Evolutionary conservation across 2,329 filamentous ascomycete genomes (phyloP), one percentile per base, ranked within the genome.

Genomic region (Didymella pomorum): DNA sequence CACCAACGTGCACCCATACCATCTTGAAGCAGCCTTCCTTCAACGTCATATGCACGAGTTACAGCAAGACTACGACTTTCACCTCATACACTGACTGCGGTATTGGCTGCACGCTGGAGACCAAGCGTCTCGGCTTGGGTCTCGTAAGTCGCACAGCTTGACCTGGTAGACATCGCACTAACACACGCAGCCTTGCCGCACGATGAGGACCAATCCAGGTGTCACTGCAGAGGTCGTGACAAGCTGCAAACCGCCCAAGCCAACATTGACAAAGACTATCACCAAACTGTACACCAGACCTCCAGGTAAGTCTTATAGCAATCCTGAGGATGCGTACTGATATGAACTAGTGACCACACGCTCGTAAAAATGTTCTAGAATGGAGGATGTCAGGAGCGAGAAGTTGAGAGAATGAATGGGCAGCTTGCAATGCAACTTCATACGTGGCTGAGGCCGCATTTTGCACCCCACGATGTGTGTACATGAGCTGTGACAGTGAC

Each of bases 31-130:
- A 44, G n/a, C 71, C 71, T 1, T 60, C 65, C 0, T 52, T 68
- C 20, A 49, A 56, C 6, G 52, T 33, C 1, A 52, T 66, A 25
- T 74, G 72, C 52, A 74, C 70, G 5, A 67, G 69, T 10, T 63
- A 65, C 42, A 50, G 59, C 16, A 59, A 56, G 9, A 73, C 71
- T 4, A 54, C 49, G 16, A 75, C 72, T 0, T 42, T 42, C 9
- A 75, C 71, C 4, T 53, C 50, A 2, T 71, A 69, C n/a, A 70
- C 63, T 2, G 63, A 74, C 12, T 76, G 73, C 21, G 60, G 61
- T 8, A 5, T 42, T 31, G 68, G 70, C 16, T 75, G 72, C 45
- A 58, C 39, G 4, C 23, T 75, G 25, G 11, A 49, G 11, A 72
- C 65, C 3, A 41, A 43, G 43, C 31, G 14, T 11, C 47, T 72